Base-by-base conservation (phyloP, 225 moss, liverwort and hornwort species). In the Physcomitrellopsis africana region DNA sequence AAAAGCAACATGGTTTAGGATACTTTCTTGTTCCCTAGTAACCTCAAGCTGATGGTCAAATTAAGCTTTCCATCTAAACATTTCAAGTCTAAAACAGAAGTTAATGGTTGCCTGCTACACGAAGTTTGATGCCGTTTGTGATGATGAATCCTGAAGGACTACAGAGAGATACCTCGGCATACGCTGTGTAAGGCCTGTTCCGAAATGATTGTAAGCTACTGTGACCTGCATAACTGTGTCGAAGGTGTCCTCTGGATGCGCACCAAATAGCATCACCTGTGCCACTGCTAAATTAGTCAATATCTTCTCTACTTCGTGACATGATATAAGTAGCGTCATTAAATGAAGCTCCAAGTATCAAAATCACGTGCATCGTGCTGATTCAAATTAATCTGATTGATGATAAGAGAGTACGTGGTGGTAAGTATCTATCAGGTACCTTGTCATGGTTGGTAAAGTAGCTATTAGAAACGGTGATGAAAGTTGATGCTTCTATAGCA, bases 191-290 rank as follows among this genome's bases (percentile, higher is more conserved):
- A 93, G 77, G 10, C 85, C 78, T 14, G 75, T 66, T 71, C 89
- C 90, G 49, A 93, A 93, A 46, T 86, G 79, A 67, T 91, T 91
- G 22, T 90, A 91, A 3, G 89, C 92, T 0, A 90, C 46, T 6
- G 89, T 93, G 52, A 88, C 85, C 53, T 91, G 88, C 92, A 93
- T 89, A 43, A 78, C 48, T 43, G 78, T 69, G 77, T 90, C 92
- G 9, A 83, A 70, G 6, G 83, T 76, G 67, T 89, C 88, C 22
- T 77, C 79, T 12, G 82, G 86, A 77, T 90, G 87, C 41, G 85
- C 90, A 13, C 90, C 89, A 37, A 92, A 76, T 0, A 92, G 74
- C 84, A 86, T 82, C 26, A 84, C 89, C 86, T 89, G 77, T 14
- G 63, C 9, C 27, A 47, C 4, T 13, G 53, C 53, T 71, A 3